Evolutionary conservation across 179 eudicot genomes (phyloP), one percentile per base, ranked within the genome.

Genomic region (Actinidia arguta): DNA sequence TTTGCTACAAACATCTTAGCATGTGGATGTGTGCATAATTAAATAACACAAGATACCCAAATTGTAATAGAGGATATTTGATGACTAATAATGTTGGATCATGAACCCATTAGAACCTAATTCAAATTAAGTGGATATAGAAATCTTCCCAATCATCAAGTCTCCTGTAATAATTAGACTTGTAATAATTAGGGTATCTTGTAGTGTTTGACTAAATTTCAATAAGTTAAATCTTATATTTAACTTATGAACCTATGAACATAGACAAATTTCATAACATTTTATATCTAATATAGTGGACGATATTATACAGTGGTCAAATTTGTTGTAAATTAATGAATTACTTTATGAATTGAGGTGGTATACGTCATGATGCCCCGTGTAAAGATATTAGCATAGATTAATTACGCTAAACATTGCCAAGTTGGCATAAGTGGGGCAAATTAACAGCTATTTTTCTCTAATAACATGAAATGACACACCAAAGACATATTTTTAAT

Each of bases 341-440:
- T 36, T 69, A 69, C 10, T 47, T 47, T 72, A 47, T 4, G 56
- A 11, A 47, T 70, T 46, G 54, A n/a, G 75, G 8, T 44, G 25
- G 4, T 14, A 42, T 66, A 31, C 71, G 8, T 31, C n/a, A n/a
- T n/a, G n/a, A 3, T 0, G 46, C 13, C 69, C 16, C 18, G 8
- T 50, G 42, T 31, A 74, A 51, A 39, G 18, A 55, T 24, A 25
- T 75, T 16, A 8, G 47, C 6, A 56, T 11, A 44, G 10, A 31
- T 51, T 51, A 73, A 25, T 25, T 51, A 14, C 25, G 52, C 4
- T 75, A 31, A 36, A 75, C 7, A 17, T 76, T 13, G 27, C 67
- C 50, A 76, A 56, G 69, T 76, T 59, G 66, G 18, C 17, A 31
- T 69, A 76, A 59, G 54, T 76, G 69, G 80, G 80, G 54, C n/a